Conservation (phyloP, 768 basidiomycete species). For the Lactifluus hygrophoroides region DNA sequence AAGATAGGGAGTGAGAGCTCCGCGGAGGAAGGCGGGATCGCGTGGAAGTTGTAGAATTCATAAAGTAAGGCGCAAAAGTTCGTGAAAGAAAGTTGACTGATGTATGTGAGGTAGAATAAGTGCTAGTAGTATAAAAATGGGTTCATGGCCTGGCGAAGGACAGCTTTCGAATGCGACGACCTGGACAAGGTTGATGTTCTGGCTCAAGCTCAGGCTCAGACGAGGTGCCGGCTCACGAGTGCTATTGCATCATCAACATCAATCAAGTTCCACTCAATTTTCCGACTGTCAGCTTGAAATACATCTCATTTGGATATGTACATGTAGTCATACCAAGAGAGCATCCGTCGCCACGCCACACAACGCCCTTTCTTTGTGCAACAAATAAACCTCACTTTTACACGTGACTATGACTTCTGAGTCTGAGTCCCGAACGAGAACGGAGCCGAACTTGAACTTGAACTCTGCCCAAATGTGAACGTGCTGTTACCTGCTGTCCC, state of each 20-base stretch:
- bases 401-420: slow-evolving; percentile 9
- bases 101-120: not conserved
- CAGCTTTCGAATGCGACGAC: slow-evolving; percentile 3
- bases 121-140: not conserved
- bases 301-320: not conserved
- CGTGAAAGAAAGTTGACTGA: not conserved
- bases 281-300: not conserved
- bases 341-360: not conserved
- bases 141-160: not conserved
- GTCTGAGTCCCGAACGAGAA: slow-evolving; percentile 8
- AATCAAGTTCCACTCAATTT: not conserved
- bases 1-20: not conserved
- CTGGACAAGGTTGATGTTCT: too few species aligned
- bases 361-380: too few species aligned
- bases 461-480: slow-evolving; percentile 1
- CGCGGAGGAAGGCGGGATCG: not conserved
- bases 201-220: not conserved
- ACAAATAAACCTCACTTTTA: not conserved
- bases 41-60: not conserved
- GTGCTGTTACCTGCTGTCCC: not conserved
- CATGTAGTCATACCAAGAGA: slow-evolving; percentile 1
- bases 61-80: not conserved
- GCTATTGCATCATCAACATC: not conserved
- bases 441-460: not conserved
- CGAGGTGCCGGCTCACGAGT: not conserved